Evolutionary conservation across 495 filamentous ascomycete species (phyloP), one percentile per base, ranked within the genome.

Genomic region (Aspergillus sclerotioniger): DNA sequence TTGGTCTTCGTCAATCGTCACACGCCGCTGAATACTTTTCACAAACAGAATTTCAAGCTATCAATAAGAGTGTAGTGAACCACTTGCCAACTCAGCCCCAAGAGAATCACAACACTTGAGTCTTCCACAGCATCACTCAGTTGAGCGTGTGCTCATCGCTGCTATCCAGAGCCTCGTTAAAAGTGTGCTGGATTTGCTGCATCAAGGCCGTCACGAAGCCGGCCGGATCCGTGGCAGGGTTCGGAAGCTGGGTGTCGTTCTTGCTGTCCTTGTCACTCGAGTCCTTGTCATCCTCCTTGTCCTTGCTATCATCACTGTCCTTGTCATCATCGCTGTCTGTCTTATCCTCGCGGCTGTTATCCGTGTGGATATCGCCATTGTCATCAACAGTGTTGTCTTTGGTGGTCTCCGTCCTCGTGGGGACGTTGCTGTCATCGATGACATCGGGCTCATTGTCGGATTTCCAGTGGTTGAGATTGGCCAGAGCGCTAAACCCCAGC

Each of bases 111-210:
- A 17, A 6, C 29, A 25, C 1, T 20, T n/a, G 25, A 50, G 12
- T 12, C 6, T 19, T 47, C 7, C 17, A 19, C 8, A 10, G 29
- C 8, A 8, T 31, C 10, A 19, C 39, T 51, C 51, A 63, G 17
- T 55, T 25, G 53, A 75, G 46, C 8, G 55, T 60, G 47, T 67
- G 15, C 61, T 77, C 74, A 56, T 77, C 74, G 20, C 66, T 69
- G 29, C 70, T 71, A 59, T 74, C 58, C 25, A 71, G n/a, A 44
- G 53, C 45, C 47, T 70, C 53, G 2, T 56, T 61, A 12, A 74
- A 51, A 32, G 62, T 58, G 52, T 63, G 43, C 44, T 57, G 56
- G 21, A 76, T 20, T 8, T 48, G 21, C 8, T 48, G 49, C 16
- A 67, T 58, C 13, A 77, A 17, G 12, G 59, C 58, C 19, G 52